Conservation (phyloP, 176 grass and related monocot genomes). For the Lolium perenne region DNA sequence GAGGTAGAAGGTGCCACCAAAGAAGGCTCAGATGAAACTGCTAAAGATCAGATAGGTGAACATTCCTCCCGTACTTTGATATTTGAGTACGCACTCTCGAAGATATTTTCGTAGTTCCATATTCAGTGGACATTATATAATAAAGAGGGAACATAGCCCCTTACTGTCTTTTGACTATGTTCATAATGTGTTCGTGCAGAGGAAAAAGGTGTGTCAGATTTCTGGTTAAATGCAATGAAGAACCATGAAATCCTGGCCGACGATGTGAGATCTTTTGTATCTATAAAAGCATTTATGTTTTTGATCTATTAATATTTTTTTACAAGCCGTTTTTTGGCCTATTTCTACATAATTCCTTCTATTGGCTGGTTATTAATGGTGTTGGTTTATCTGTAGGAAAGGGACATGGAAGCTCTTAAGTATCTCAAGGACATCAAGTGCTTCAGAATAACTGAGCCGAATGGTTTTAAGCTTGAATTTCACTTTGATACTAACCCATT, state of each 20-base stretch:
- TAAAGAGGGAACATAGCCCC: not conserved
- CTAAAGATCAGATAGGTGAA: conserved; percentile 48
- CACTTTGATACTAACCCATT: too few species aligned
- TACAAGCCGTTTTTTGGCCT: too few species aligned
- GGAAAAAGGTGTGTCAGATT: conserved; percentile 80
- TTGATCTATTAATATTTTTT: too few species aligned
- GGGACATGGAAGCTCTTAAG: too few species aligned
- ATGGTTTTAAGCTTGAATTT: conserved; percentile 51
- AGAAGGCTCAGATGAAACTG: conserved; percentile 59
- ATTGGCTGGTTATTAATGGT: too few species aligned
- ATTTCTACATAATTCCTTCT: too few species aligned
- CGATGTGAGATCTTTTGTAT: conserved; percentile 40
- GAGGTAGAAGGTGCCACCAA: conserved; percentile 72
- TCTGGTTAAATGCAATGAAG: conserved; percentile 92
- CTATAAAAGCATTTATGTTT: not conserved
- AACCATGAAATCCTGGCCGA: conserved; percentile 74
- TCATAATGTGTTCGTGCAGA: conserved; percentile 32
- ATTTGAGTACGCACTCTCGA: too few species aligned
- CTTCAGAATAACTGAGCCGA: conserved; percentile 45
- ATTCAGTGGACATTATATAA: not conserved
- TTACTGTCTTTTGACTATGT: not conserved
- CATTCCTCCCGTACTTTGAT: not conserved
- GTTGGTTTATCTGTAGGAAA: too few species aligned
- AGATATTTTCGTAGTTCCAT: not conserved
- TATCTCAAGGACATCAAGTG: too few species aligned